Evolutionary conservation across 140 eudicot genomes (phyloP).

Genomic region (Erigeron philadelphicus): DNA sequence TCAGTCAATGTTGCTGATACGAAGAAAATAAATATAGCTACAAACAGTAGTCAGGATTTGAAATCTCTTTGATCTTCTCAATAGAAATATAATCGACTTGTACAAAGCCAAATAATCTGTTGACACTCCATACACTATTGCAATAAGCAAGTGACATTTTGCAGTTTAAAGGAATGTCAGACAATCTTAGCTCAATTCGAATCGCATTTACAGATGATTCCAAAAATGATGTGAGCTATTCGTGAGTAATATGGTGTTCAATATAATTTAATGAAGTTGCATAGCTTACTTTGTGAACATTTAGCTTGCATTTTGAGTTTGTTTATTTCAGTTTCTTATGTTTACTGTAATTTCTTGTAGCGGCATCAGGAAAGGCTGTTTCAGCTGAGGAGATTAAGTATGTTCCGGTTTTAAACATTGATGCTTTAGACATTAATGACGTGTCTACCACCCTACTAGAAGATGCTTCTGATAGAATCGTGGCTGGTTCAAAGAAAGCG

Average conservation of each 20-base stretch:
- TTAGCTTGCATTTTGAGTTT: constrained; percentile 10
- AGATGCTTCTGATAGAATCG: constrained; percentile 9
- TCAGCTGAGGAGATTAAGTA: constrained; percentile 27
- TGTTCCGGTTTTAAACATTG: constrained; percentile 27
- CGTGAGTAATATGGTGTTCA: neutral
- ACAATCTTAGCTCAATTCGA: neutral
- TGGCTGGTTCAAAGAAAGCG: constrained; percentile 23
- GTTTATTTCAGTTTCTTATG: constrained; percentile 16
- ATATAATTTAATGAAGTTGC: neutral
- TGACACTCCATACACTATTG: neutral
- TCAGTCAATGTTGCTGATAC: neutral
- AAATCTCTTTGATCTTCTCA: neutral
- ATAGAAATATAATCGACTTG: neutral
- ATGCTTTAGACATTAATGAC: constrained; percentile 21
- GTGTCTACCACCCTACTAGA: constrained; percentile 25
- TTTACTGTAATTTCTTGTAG: constrained; percentile 22
- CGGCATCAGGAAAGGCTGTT: constrained; percentile 32
- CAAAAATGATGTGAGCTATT: neutral
- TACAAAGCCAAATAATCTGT: neutral
- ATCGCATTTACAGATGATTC: neutral
- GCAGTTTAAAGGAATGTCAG: neutral
- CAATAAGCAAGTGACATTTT: neutral
- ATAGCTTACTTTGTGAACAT: neutral
- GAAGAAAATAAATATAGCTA: neutral
- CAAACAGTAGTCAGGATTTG: neutral